Percentiles rank a stretch among this genome's conserved stretches.
phyloP scores from a whole-genome alignment of 78 protist genomes.

The Speleostelium caveatum region DNA sequence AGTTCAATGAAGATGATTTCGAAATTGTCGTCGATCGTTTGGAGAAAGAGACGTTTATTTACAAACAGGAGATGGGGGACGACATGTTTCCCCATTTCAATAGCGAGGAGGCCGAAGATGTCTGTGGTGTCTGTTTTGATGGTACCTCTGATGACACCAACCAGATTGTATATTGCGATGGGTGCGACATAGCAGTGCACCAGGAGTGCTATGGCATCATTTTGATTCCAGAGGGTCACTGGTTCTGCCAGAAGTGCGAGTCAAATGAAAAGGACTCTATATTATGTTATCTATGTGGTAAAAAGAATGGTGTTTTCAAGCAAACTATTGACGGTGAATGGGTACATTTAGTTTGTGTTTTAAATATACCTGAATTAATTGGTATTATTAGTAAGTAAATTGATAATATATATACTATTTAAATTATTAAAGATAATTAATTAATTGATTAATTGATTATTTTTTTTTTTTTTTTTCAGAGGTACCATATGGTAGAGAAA shows the following conservation, averaged over 20 bases:
- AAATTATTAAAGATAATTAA: background rate
- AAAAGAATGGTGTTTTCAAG: constrained; percentile 55
- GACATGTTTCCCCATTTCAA: constrained; percentile 71
- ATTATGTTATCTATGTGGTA: constrained; percentile 34
- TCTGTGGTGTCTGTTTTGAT: constrained; percentile 82
- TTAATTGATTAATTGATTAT: background rate
- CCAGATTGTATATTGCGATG: constrained; percentile 88
- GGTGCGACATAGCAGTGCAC: constrained; percentile 86
- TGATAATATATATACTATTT: background rate
- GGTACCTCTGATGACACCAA: constrained; percentile 83
- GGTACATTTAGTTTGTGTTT: constrained; percentile 67
- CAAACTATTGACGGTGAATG: constrained; percentile 70
- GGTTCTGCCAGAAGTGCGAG: constrained; percentile 86
- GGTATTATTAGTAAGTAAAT: constrained; percentile 5
- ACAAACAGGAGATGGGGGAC: constrained; percentile 58
- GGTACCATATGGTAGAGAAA: constrained; percentile 30
- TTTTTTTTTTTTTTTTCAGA: background rate
- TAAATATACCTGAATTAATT: constrained; percentile 36
- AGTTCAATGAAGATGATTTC: constrained; percentile 66
- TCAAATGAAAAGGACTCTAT: constrained; percentile 16
- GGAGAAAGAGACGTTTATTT: constrained; percentile 80
- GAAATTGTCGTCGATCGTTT: constrained; percentile 80
- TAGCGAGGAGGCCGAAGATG: constrained; percentile 60
- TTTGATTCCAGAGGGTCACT: constrained; percentile 84
- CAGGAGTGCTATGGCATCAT: constrained; percentile 85